Evolutionary conservation across 1,284 basidiomycete species (phyloP).

Genomic region (Ceratobasidium sp.): DNA sequence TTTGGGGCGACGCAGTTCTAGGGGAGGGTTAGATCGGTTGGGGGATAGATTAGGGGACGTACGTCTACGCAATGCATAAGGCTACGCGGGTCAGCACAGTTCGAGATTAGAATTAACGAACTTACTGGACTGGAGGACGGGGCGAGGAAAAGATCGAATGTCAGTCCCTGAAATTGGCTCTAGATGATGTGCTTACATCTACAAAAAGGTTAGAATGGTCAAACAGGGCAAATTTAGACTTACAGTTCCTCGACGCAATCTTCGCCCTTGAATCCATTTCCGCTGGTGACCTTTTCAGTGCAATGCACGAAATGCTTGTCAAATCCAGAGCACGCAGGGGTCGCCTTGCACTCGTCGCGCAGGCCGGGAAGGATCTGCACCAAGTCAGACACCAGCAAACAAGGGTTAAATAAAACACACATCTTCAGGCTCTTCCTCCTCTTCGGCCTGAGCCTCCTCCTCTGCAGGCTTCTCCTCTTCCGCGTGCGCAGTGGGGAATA

Average conservation of each 20-base stretch:
- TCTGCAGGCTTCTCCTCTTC: constrained; percentile 50
- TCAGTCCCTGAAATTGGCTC: constrained; percentile 27
- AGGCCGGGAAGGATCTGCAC: constrained; percentile 67
- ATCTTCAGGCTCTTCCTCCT: constrained; percentile 78
- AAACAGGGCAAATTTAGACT: constrained; percentile 31
- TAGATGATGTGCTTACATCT: constrained; percentile 56
- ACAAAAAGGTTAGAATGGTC: constrained; percentile 27
- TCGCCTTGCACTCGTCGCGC: constrained; percentile 75
- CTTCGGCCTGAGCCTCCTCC: constrained; percentile 55
- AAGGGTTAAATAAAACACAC: constrained; percentile 56
- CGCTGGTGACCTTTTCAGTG: constrained; percentile 81
- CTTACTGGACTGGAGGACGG: constrained; percentile 68
- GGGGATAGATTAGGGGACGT: constrained; percentile 46
- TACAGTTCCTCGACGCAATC: constrained; percentile 91
- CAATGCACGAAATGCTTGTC: constrained; percentile 91
- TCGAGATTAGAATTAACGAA: constrained; percentile 42
- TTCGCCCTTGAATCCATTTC: constrained; percentile 84
- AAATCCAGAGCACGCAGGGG: constrained; percentile 70
- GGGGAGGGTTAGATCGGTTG: constrained; percentile 37
- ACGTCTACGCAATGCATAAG: constrained; percentile 93
- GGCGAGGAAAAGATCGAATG: constrained; percentile 24
- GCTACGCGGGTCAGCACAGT: constrained; percentile 51
- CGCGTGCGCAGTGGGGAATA: constrained; percentile 55
- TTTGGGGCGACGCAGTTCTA: constrained; percentile 81
- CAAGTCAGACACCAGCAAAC: background rate